Evolutionary conservation across 306 rosid species (phyloP), one percentile per base, ranked within the genome.

Genomic region (Castanospermum australe): DNA sequence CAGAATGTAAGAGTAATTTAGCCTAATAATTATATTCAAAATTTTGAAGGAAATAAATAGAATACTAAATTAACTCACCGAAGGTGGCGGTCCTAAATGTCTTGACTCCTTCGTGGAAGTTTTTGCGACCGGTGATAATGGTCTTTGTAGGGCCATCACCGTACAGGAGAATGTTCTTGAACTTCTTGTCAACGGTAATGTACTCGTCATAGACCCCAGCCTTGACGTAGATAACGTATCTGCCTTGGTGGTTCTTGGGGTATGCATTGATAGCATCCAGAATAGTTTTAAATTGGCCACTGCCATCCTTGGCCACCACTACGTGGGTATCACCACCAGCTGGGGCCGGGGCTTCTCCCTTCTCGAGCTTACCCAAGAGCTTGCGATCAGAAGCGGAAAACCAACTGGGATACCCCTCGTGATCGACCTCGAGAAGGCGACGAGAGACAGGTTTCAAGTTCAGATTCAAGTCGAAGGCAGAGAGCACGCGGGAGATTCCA

Each of bases 251-350:
- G 6, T 45, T 71, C 70, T 75, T 75, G 0, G 93, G 95, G 83
- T 88, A 88, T 0, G 93, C 73, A 3, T 79, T 85, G 4, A 93
- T 51, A 10, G 92, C 97, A 0, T 82, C 98, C 0, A 35, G 15
- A 45, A 93, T 71, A 36, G 83, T 87, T 2, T 47, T 88, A 62
- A 11, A 93, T 5, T 86, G 81, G 5, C 93, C 95, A 22, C 92
- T 90, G 0, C 95, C 92, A 56, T 93, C 98, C 77, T 93, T 67
- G n/a, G 97, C 97, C 0, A 90, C 98, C 0, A 86, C 79, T 0
- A 73, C 92, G n/a, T 91, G 79, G 4, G 97, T 90, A 4, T 0
- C 0, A 2, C 80, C 1, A 2, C 21, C 28, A 0, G 10, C 6
- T 1, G 8, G 2, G 4, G n/a, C n/a, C n/a, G n/a, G n/a, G n/a